phyloP scores from a whole-genome alignment of 345 rosid species.

The Dipteronia sinensis region DNA sequence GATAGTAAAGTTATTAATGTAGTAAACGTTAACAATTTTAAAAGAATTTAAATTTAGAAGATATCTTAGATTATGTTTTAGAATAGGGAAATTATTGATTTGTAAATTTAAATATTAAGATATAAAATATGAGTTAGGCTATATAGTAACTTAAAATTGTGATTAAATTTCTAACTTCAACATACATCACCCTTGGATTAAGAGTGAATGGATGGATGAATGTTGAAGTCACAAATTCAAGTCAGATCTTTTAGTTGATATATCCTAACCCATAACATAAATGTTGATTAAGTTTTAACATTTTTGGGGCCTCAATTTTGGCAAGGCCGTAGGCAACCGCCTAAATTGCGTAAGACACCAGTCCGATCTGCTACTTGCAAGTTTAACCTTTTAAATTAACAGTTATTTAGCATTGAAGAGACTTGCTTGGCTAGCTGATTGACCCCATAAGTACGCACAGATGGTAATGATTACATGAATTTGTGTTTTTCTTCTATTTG shows the following conservation, averaged over 20 bases:
- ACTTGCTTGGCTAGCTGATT: not conserved
- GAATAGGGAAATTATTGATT: not conserved
- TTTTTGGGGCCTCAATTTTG: not conserved
- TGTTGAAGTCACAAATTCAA: not conserved
- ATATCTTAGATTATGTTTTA: too few relatives aligned
- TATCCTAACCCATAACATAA: not conserved
- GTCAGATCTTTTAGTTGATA: not conserved
- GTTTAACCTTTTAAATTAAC: not conserved
- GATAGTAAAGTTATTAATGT: too few relatives aligned
- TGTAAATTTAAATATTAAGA: not conserved
- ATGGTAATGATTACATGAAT: not conserved
- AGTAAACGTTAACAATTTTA: too few relatives aligned
- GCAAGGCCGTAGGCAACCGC: not conserved
- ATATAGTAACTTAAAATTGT: too few relatives aligned
- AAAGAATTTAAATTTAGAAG: not conserved
- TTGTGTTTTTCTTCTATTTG: not conserved
- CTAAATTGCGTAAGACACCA: not conserved
- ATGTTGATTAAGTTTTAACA: not conserved
- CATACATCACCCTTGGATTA: not conserved
- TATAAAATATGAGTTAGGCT: not conserved
- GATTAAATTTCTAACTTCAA: not conserved
- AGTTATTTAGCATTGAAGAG: not conserved
- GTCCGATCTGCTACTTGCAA: not conserved
- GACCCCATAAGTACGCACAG: not conserved
- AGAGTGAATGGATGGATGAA: not conserved